Conservation (phyloP, 768 basidiomycete genomes). For the Tylopilus intermedius region DNA sequence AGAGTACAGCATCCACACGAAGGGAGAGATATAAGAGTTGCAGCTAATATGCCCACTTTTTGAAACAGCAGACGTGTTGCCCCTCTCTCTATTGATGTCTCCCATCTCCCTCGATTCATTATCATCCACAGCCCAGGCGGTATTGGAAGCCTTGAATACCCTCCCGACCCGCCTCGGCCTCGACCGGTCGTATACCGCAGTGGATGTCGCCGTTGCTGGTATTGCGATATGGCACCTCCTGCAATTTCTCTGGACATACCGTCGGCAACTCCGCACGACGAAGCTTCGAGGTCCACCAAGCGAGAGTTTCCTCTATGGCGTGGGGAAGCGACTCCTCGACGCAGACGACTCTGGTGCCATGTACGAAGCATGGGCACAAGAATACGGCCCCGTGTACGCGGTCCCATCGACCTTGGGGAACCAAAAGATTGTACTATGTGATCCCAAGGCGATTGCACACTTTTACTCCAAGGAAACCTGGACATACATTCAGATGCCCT, state of each 20-base stretch:
- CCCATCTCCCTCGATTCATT: no score
- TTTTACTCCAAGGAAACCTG: conserved; percentile 12
- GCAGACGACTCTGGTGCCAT: conserved; percentile 2
- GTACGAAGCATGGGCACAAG: conserved; percentile 22
- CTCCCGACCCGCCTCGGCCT: no score
- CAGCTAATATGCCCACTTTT: no score
- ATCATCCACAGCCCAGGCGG: no score
- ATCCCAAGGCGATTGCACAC: conserved; percentile 35
- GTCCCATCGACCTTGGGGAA: conserved; percentile 15
- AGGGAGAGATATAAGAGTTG: no score
- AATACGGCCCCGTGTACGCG: conserved; percentile 17
- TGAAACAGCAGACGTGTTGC: no score
- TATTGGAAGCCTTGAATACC: no score
- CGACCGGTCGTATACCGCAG: background rate
- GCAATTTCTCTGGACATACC: conserved; percentile 22
- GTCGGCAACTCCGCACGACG: conserved; percentile 22
- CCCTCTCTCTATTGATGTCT: no score
- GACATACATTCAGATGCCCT: conserved; percentile 40
- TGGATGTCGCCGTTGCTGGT: background rate
- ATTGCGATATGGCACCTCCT: conserved; percentile 5
- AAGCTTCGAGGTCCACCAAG: conserved; percentile 17
- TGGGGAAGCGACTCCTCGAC: conserved; percentile 4
- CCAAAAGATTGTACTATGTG: conserved; percentile 25
- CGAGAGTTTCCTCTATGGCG: conserved; percentile 16
- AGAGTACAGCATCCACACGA: no score